Conservation (phyloP, 2,329 filamentous ascomycete genomes). For the Paecilomyces sp. region DNA sequence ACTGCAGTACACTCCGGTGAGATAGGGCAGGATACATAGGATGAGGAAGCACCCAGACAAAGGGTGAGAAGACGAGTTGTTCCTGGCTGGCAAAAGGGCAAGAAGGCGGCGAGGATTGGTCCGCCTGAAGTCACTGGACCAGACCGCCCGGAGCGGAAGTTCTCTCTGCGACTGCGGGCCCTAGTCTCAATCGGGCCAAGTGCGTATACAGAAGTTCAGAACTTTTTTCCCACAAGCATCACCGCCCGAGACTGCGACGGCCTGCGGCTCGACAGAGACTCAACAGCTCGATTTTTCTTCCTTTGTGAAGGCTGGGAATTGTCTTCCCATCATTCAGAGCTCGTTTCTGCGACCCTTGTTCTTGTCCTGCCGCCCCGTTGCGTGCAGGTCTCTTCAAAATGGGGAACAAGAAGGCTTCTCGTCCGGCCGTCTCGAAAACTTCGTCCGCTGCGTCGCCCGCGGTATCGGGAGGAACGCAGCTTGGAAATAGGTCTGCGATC, state of each 20-base stretch:
- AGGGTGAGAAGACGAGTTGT: background rate
- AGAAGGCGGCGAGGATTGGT: conserved; percentile 17
- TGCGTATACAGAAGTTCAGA: conserved; percentile 25
- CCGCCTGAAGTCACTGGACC: conserved; percentile 15
- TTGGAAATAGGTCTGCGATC: conserved; percentile 41
- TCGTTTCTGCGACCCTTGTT: background rate
- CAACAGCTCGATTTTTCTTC: background rate
- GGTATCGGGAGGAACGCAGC: conserved; percentile 26
- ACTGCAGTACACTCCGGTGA: background rate
- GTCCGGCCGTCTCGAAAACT: conserved; percentile 36
- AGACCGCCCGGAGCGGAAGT: conserved; percentile 7
- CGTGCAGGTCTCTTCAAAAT: conserved; percentile 21
- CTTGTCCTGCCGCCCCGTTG: background rate
- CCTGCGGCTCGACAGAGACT: conserved; percentile 16
- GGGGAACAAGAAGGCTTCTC: conserved; percentile 38
- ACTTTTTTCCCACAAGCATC: conserved; percentile 34
- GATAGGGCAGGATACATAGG: background rate
- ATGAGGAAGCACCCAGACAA: background rate
- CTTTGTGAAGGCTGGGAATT: background rate
- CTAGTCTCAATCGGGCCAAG: conserved; percentile 26
- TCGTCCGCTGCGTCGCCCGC: conserved; percentile 35
- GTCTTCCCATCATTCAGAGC: conserved; percentile 4
- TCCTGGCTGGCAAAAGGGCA: background rate
- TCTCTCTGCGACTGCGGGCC: background rate
- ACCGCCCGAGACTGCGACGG: conserved; percentile 17